Percentiles rank a stretch among this genome's conserved stretches.
phyloP scores from a whole-genome alignment of 805 yeast genomes.

The Schizosaccharomyces osmophilus region DNA sequence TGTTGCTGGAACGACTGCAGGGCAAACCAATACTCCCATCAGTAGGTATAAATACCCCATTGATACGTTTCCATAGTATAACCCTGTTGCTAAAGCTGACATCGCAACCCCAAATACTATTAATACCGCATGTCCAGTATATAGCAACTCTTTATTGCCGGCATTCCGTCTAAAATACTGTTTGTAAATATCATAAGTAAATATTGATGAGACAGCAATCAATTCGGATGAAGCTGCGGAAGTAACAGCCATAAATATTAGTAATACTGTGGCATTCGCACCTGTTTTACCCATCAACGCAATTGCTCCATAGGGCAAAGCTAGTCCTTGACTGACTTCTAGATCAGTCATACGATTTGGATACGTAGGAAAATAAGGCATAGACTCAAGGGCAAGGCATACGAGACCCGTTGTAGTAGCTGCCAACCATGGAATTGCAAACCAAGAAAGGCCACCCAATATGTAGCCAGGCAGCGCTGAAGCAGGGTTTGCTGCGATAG shows the following conservation, averaged over 20 bases:
- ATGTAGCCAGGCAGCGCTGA: conserved; percentile 21
- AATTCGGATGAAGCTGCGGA: conserved; percentile 73
- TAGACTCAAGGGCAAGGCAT: conserved; percentile 27
- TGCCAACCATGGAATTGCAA: conserved; percentile 19
- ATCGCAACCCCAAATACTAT: conserved; percentile 30
- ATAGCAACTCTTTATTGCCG: conserved; percentile 38
- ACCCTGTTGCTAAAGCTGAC: conserved; percentile 60
- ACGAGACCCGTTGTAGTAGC: conserved; percentile 18
- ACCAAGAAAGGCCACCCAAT: conserved; percentile 25
- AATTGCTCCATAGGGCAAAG: conserved; percentile 39
- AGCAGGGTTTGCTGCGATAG: conserved; percentile 21
- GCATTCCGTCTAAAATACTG: conserved; percentile 56
- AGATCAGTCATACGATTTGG: conserved; percentile 37
- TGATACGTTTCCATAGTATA: conserved; percentile 54
- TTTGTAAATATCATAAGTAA: conserved; percentile 59
- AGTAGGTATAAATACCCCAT: conserved; percentile 65
- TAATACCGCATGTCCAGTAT: conserved; percentile 38
- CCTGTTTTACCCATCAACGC: conserved; percentile 68
- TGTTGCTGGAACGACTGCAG: conserved; percentile 19
- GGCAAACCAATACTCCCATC: conserved; percentile 51
- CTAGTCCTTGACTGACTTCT: conserved; percentile 49
- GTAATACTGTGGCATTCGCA: conserved; percentile 47
- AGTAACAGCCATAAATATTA: conserved; percentile 69
- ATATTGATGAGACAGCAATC: conserved; percentile 57
- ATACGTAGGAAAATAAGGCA: conserved; percentile 54